A percentile compares a stretch with the other conserved stretches of the same genome.
Conservation (phyloP, 108 stramenopile genomes). For the Chaetoceros tenuissimus region DNA sequence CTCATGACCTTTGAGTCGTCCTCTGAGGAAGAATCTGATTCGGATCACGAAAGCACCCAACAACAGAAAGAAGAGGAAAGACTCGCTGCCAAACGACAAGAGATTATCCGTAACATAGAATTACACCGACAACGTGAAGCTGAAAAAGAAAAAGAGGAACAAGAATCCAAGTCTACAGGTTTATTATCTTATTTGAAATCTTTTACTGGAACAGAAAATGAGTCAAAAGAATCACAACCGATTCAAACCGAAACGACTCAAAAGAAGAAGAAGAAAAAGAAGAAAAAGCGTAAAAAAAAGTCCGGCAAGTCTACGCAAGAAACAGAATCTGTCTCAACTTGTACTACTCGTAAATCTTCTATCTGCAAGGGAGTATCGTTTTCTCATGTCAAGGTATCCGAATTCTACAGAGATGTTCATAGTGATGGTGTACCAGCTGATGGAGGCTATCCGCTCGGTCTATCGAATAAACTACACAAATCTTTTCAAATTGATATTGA, state of each 20-base stretch:
- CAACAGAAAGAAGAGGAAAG: too few relatives aligned
- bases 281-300: constrained; percentile 34
- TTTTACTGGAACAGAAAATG: too few relatives aligned
- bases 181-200: too few relatives aligned
- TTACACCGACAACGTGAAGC: too few relatives aligned
- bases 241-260: too few relatives aligned
- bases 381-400: constrained; percentile 23
- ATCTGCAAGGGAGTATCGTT: constrained; percentile 39
- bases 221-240: too few relatives aligned
- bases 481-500: constrained; percentile 25
- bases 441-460: constrained; percentile 78
- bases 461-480: constrained; percentile 17
- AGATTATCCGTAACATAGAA: too few relatives aligned
- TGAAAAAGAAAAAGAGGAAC: too few relatives aligned
- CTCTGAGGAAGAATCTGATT: constrained; percentile 51
- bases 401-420: constrained; percentile 42
- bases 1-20: constrained; percentile 42
- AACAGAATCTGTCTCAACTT: constrained; percentile 1
- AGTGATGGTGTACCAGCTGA: constrained; percentile 57
- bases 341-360: constrained; percentile 1
- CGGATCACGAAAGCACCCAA: too few relatives aligned
- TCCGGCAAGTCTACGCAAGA: not conserved
- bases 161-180: too few relatives aligned
- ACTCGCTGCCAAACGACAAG: too few relatives aligned
- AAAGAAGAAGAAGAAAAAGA: constrained; percentile 25